Percentiles rank a stretch among this genome's conserved stretches.
Conservation (phyloP, 306 rosid genomes). For the Pterocarpus macrocarpus region DNA sequence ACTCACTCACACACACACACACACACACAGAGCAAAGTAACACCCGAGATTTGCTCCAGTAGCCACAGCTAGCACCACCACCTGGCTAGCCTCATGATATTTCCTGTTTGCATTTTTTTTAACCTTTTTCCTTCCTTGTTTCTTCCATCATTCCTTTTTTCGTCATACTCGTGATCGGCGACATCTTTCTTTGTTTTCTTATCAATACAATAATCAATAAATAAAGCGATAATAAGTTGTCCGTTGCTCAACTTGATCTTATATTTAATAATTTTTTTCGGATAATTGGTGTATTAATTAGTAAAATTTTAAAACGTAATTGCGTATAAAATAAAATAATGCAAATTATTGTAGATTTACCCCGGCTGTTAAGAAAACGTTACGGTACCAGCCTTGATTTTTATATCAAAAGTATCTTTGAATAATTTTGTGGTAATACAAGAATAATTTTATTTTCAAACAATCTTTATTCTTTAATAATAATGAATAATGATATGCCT, state of each 20-base stretch:
- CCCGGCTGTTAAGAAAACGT: constrained; percentile 6
- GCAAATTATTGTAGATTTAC: neutral
- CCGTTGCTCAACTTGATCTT: neutral
- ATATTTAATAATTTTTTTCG: neutral
- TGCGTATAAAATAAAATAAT: neutral
- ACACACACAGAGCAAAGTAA: neutral
- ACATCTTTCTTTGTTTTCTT: neutral
- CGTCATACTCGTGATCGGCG: constrained; percentile 23
- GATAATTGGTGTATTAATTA: neutral
- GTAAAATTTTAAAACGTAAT: neutral
- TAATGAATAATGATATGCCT: neutral
- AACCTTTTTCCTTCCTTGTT: neutral
- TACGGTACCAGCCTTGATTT: neutral
- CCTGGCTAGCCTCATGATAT: constrained; percentile 9
- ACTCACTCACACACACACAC: neutral
- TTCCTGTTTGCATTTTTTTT: neutral
- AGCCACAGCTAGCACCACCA: constrained; percentile 31
- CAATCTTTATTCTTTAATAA: neutral
- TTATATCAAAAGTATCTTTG: neutral
- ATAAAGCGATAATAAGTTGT: neutral
- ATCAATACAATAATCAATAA: neutral
- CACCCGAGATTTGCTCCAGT: constrained; percentile 53
- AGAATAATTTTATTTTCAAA: neutral
- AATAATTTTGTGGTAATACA: neutral
- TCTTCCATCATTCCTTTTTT: constrained; percentile 36